Conservation (phyloP, 306 rosid species). For the Dalbergia oliveri region DNA sequence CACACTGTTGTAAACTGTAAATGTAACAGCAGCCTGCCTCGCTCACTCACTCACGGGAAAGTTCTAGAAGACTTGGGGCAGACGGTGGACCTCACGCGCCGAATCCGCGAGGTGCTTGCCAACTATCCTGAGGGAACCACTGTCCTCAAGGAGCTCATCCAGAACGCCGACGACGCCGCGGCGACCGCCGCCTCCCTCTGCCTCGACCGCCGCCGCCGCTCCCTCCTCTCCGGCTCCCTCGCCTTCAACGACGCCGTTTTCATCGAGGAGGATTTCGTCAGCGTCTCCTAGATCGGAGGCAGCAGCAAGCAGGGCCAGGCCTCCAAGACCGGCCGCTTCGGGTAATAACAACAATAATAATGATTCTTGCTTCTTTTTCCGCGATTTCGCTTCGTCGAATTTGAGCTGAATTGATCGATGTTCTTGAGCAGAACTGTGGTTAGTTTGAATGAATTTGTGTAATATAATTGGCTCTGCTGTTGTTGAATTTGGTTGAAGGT, state of each 20-base stretch:
- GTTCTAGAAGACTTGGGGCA: conserved; percentile 92
- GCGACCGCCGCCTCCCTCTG: conserved; percentile 69
- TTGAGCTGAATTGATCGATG: background rate
- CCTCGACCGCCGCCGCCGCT: conserved; percentile 48
- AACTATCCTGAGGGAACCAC: conserved; percentile 99
- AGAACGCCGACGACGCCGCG: conserved; percentile 94
- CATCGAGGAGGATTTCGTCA: conserved; percentile 87
- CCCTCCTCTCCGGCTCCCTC: conserved; percentile 63
- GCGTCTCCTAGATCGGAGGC: conserved; percentile 94
- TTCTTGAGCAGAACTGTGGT: background rate
- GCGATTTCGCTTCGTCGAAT: too few relatives aligned
- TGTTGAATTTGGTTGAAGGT: conserved; percentile 21
- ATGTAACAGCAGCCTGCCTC: too few relatives aligned
- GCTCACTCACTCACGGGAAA: too few relatives aligned
- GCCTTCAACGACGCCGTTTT: conserved; percentile 89
- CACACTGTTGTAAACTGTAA: too few relatives aligned
- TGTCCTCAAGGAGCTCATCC: conserved; percentile 90
- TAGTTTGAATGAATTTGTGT: too few relatives aligned
- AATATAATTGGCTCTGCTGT: conserved; percentile 4
- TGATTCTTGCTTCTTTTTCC: background rate
- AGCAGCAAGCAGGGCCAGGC: conserved; percentile 87
- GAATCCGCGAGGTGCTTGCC: conserved; percentile 90
- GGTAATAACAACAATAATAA: conserved; percentile 50
- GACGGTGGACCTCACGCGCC: conserved; percentile 95
- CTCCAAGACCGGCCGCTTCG: conserved; percentile 93